Evolutionary conservation across 768 basidiomycete species (phyloP), one percentile per base, ranked within the genome.

Genomic region (Sporobolomyces phaffii): DNA sequence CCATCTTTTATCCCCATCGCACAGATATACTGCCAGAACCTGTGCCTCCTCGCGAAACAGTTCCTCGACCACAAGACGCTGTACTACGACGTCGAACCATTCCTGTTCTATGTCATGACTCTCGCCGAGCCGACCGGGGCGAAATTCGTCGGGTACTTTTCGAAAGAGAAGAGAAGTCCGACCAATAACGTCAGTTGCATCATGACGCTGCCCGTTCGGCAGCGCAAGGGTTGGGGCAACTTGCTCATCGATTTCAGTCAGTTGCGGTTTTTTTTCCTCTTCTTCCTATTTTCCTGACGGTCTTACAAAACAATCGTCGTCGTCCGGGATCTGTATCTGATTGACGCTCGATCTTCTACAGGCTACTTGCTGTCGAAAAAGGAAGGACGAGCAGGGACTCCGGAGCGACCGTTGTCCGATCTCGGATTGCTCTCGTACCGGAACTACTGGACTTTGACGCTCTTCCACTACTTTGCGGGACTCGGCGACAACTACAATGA

Each of bases 161-260:
- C 88, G 80, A 99, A 99, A 78, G 96, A 99, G 82, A 99, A 99
- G 80, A 83, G 90, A 58, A 93, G 91, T 77, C 87, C 88, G 61
- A 92, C 91, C 79, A 89, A 91, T 78, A 99, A 99, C 80, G 86
- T 99, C 72, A 94, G 91, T 78, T 99, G 96, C 81, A 99, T 99
- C 76, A 97, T 99, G 93, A 98, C 96, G 22, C 80, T 99, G 24
- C 96, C 96, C 2, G 88, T 97, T 43, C 81, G 92, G 70, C 94
- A 97, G 78, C 81, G 94, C 69, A 86, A 88, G 78, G 96, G 96
- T 0, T 99, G 94, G 93, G 96, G 96, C 17, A 91, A 91, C 78
- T 82, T 91, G 60, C 82, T 99, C 73, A 98, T 99, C 73, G 96
- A 98, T 78, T 98, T 99, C 80, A 99, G 94, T 97, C 76, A 75